Evolutionary conservation across 441 rosid genomes (phyloP).

Genomic region (Mallotus repandus): DNA sequence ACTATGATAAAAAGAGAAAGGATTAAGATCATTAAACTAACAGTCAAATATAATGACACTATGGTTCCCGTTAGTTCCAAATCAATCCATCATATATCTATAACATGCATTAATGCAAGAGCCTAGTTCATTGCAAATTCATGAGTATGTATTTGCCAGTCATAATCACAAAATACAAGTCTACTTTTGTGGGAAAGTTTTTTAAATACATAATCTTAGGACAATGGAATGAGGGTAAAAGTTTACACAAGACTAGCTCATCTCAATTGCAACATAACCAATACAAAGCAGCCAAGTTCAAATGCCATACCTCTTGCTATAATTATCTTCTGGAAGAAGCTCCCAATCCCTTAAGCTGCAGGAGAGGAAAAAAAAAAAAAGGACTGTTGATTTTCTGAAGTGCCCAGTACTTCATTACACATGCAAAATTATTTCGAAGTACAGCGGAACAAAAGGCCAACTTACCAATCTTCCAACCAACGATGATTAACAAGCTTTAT

Average conservation of each 20-base stretch:
- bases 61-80: not conserved
- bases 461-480: constrained; percentile 94
- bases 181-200: not conserved
- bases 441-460: constrained; percentile 14
- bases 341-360: constrained; percentile 85
- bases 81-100: not conserved
- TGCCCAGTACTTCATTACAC: not conserved
- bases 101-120: not conserved
- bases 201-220: not conserved
- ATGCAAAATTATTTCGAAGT: not conserved
- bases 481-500: constrained; percentile 84
- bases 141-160: not conserved
- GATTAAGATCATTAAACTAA: not conserved
- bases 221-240: not conserved
- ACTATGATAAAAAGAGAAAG: constrained; percentile 37
- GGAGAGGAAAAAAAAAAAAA: constrained; percentile 20
- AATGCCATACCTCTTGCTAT: constrained; percentile 64
- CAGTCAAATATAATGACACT: not conserved
- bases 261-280: not conserved
- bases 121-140: not conserved
- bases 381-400: not conserved
- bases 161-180: not conserved
- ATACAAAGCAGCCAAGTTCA: not conserved
- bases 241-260: not conserved
- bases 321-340: constrained; percentile 76